phyloP scores from a whole-genome alignment of 495 filamentous ascomycete genomes.

The Neurospora sp. region DNA sequence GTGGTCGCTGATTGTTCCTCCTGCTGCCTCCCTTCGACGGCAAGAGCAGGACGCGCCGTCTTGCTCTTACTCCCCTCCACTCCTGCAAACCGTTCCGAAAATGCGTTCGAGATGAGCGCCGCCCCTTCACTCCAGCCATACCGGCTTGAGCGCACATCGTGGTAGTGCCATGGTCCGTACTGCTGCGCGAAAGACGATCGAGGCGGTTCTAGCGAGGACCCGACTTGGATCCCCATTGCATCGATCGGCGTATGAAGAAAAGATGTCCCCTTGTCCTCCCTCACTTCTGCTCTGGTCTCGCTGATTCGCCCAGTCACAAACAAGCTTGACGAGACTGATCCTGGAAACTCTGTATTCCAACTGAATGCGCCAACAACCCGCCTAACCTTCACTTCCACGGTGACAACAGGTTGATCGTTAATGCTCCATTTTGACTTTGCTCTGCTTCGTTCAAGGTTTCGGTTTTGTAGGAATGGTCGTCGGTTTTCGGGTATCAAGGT shows the following conservation, averaged over 20 bases:
- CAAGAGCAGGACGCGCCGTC: not conserved
- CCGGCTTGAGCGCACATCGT: slow-evolving; percentile 1
- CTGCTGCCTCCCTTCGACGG: not conserved
- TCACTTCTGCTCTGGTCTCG: too few species aligned
- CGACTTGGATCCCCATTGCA: slow-evolving; percentile 21
- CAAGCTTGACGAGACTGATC: too few species aligned
- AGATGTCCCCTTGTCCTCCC: too few species aligned
- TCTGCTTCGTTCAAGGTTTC: not conserved
- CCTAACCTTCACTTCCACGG: not conserved
- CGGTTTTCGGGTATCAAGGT: not conserved
- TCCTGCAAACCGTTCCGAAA: not conserved
- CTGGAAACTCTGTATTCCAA: too few species aligned
- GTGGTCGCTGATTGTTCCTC: not conserved
- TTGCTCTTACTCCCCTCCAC: not conserved
- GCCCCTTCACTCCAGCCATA: not conserved
- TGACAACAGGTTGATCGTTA: not conserved
- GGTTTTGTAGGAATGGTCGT: not conserved
- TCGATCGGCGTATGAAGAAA: too few species aligned
- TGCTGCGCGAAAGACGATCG: slow-evolving; percentile 1
- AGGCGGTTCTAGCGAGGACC: slow-evolving; percentile 14
- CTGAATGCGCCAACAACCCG: not conserved
- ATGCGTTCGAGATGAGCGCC: not conserved
- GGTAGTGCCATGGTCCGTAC: slow-evolving; percentile 23
- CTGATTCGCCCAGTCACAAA: too few species aligned
- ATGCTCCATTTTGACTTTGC: not conserved